Percentiles rank a stretch among this genome's conserved stretches.
These are phyloP conservation scores for Piedraia hortae DNA, from an alignment of 2,329 filamentous ascomycete species.

Conservation along the genomic window DNA sequence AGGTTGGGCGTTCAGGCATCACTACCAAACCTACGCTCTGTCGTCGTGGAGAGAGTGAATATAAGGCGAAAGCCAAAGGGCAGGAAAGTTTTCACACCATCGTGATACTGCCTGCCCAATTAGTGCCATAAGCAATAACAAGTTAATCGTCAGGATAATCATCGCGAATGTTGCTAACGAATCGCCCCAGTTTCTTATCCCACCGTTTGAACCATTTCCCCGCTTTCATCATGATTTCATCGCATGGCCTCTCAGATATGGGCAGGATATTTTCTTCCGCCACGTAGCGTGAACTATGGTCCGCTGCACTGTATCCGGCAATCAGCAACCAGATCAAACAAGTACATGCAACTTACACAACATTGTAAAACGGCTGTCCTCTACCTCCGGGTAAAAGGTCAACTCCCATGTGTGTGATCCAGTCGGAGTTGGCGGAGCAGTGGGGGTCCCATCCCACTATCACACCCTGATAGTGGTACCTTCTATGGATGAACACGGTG, in stretches of 20 bases:
- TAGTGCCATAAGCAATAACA: background rate
- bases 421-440: constrained; percentile 30
- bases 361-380: constrained; percentile 56
- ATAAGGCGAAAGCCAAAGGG: too few relatives aligned
- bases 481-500: constrained; percentile 56
- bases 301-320: constrained; percentile 27
- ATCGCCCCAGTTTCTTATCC: constrained; percentile 35
- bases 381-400: constrained; percentile 30
- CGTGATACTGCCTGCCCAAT: too few relatives aligned
- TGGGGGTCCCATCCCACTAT: constrained; percentile 65
- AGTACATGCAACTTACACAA: constrained; percentile 35
- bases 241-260: constrained; percentile 13
- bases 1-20: too few relatives aligned
- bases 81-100: too few relatives aligned
- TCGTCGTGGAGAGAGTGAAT: too few relatives aligned
- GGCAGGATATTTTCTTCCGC: constrained; percentile 52
- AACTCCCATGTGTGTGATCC: constrained; percentile 35
- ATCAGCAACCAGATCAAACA: background rate
- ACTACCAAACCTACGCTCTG: too few relatives aligned
- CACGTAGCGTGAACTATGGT: constrained; percentile 44
- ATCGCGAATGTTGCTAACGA: constrained; percentile 60
- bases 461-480: constrained; percentile 54
- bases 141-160: constrained; percentile 60
- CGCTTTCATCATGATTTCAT: constrained; percentile 38
- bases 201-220: constrained; percentile 78